Base-by-base conservation (phyloP, 306 rosid species). In the Glycine latifolia region DNA sequence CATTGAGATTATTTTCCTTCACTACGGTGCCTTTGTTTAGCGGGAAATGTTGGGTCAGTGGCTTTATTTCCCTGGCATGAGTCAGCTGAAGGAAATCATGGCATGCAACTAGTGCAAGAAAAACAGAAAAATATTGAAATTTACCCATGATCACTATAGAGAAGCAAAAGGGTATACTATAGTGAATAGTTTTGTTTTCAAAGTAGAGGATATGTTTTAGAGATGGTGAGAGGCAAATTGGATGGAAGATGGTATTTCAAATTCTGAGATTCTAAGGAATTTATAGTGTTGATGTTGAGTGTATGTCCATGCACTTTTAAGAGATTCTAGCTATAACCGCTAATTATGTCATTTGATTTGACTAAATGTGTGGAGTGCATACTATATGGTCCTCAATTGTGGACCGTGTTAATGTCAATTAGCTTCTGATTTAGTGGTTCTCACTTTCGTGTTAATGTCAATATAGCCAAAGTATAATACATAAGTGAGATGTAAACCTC, bases 311-410 rank as follows among this genome's bases (percentile, higher is more conserved):
- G 73, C 50, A 31, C 3, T 60, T 8, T 50, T 10, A 70, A 68
- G 60, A 79, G 14, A 20, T 68, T 74, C 66, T 67, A 37, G 13
- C 3, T 35, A 1, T n/a, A 56, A 54, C 6, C 10, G 16, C 15
- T 74, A 84, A 67, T 74, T 46, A 84, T 67, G 72, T 52, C 69
- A 48, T 56, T 73, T 84, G 78, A 84, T 67, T 79, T 79, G 81
- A 84, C 84, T 84, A 49, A 66, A 56, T 46, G 5, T 79, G 67
- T 73, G 83, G 83, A 73, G 73, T 43, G 50, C 41, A 13, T 16
- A 56, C 59, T 43, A 52, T 33, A 14, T 16, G 35, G 43, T 66
- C 52, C 39, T 47, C 62, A 52, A 83, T 78, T 63, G 31, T 20
- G 77, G 73, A 66, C 83, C 76, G 39, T 55, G 56, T 31, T 16